Evolutionary conservation across 768 basidiomycete genomes (phyloP).

Genomic region (Boletus rufocinnamomeus): DNA sequence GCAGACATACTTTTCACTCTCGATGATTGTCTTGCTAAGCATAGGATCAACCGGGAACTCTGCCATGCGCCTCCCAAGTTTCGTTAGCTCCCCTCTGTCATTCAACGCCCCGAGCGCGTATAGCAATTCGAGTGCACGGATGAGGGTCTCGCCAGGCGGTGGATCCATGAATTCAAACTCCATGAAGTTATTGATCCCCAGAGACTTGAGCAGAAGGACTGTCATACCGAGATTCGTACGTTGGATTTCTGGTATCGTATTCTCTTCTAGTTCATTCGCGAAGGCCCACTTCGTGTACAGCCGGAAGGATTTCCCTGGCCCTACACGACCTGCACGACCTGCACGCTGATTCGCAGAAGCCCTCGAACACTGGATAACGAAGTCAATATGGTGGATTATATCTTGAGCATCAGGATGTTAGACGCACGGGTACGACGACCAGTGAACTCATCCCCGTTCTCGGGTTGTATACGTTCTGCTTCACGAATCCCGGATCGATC

Average conservation of each 20-base stretch:
- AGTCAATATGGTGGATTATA: not conserved
- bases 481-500: slow-evolving; percentile 98
- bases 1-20: slow-evolving; percentile 90
- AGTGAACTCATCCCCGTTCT: slow-evolving; percentile 98
- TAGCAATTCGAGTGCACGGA: slow-evolving; percentile 88
- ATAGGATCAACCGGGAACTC: slow-evolving; percentile 99
- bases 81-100: slow-evolving; percentile 95
- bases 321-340: slow-evolving; percentile 95
- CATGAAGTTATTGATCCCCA: slow-evolving; percentile 98
- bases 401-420: not conserved
- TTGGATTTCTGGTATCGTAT: slow-evolving; percentile 98
- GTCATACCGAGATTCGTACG: slow-evolving; percentile 98
- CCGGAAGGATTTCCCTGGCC: slow-evolving; percentile 98
- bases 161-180: slow-evolving; percentile 99
- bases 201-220: slow-evolving; percentile 90
- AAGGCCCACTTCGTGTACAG: slow-evolving; percentile 99
- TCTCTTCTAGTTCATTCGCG: slow-evolving; percentile 92
- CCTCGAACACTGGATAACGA: slow-evolving; percentile 72
- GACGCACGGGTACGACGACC: slow-evolving; percentile 87
- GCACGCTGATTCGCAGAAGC: slow-evolving; percentile 98
- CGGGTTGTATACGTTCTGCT: slow-evolving; percentile 99
- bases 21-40: slow-evolving; percentile 94
- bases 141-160: slow-evolving; percentile 96
- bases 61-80: slow-evolving; percentile 95
- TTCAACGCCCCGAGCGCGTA: slow-evolving; percentile 97